Conservation (phyloP, 371 early-diverging fungal genomes). For the Dichotomocladium elegans region DNA sequence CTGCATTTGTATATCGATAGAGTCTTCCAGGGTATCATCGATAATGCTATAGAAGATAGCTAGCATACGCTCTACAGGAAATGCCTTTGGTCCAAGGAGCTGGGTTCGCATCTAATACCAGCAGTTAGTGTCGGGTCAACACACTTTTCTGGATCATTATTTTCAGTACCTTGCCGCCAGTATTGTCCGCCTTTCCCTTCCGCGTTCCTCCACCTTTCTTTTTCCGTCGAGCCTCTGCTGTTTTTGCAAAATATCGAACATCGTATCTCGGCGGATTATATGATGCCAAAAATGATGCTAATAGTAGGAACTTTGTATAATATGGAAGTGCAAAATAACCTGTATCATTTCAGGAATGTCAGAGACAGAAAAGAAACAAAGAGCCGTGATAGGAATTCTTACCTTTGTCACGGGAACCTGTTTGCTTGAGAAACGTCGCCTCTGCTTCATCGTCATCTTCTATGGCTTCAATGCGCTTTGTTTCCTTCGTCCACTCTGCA, state of each 20-base stretch:
- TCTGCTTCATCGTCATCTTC: constrained; percentile 5
- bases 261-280: constrained; percentile 90
- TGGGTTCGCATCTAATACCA: constrained; percentile 70
- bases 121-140: not conserved
- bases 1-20: constrained; percentile 78
- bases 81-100: constrained; percentile 84
- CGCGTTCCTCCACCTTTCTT: constrained; percentile 47
- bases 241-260: constrained; percentile 75
- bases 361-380: no score
- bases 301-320: constrained; percentile 79
- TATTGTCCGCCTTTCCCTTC: constrained; percentile 34
- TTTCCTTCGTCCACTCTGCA: constrained; percentile 69
- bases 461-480: constrained; percentile 11
- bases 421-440: constrained; percentile 7
- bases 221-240: constrained; percentile 48
- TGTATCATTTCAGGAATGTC: constrained; percentile 2
- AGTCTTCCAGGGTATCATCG: constrained; percentile 63
- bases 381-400: not conserved
- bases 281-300: constrained; percentile 88
- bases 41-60: constrained; percentile 92
- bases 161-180: constrained; percentile 37
- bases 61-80: constrained; percentile 89
- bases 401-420: constrained; percentile 13
- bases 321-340: constrained; percentile 67
- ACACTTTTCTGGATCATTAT: not conserved